These are phyloP conservation scores for Fibroporia radiculosa DNA, from an alignment of 768 basidiomycete genomes.

Conservation along the genomic window DNA sequence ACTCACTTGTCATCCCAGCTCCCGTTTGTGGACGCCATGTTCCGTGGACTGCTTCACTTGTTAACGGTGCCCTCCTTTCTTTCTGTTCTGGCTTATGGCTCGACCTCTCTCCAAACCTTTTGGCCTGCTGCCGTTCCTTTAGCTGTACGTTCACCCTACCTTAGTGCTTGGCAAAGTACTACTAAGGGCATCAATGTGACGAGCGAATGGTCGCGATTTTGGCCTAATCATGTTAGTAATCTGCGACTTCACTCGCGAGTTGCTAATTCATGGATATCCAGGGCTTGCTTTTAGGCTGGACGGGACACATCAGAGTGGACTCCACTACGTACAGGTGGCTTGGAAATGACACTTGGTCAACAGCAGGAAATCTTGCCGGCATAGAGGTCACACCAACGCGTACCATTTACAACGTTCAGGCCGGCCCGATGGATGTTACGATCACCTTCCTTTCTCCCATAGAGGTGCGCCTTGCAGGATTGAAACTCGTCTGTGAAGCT, in stretches of 20 bases:
- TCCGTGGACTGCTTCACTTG: neutral
- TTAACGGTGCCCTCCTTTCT: neutral
- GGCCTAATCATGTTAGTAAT: constrained; percentile 4
- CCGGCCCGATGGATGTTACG: constrained; percentile 29
- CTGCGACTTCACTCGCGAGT: neutral
- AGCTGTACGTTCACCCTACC: constrained; percentile 20
- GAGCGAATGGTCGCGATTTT: constrained; percentile 14
- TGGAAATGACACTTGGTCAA: constrained; percentile 3
- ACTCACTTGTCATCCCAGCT: neutral
- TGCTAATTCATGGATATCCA: neutral
- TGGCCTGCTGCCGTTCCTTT: constrained; percentile 19
- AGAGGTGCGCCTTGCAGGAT: constrained; percentile 22
- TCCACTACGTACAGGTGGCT: constrained; percentile 13
- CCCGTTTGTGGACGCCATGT: neutral
- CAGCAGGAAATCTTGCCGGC: constrained; percentile 14
- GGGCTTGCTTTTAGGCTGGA: constrained; percentile 10
- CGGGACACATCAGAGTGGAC: constrained; percentile 15
- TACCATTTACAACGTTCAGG: constrained; percentile 24
- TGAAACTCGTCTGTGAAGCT: neutral
- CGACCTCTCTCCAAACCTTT: constrained; percentile 5
- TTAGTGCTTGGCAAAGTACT: constrained; percentile 14
- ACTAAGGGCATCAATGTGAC: constrained; percentile 3
- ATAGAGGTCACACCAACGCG: constrained; percentile 28
- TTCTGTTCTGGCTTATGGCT: neutral
- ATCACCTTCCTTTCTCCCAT: constrained; percentile 33